A percentile compares a stretch with the other conserved stretches of the same genome.
These are phyloP conservation scores for Alternaria longipes DNA, from an alignment of 2,329 filamentous ascomycete genomes.

Conservation along the genomic window DNA sequence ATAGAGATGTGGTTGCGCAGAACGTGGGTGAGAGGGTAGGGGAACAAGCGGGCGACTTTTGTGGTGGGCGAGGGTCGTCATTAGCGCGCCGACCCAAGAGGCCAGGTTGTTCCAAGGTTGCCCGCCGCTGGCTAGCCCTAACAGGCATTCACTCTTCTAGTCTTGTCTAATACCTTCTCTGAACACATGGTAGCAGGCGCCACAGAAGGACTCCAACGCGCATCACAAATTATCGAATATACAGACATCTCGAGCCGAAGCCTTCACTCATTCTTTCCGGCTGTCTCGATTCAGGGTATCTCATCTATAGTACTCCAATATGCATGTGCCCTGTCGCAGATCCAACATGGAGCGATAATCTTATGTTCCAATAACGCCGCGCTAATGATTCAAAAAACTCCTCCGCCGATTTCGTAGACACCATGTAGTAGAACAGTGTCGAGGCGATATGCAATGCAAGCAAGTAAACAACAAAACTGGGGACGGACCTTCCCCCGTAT, in stretches of 20 bases:
- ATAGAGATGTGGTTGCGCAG: conserved; percentile 21
- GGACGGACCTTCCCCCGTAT: neutral
- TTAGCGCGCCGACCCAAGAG: conserved; percentile 31
- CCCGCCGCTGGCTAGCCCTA: conserved; percentile 28
- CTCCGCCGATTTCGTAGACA: conserved; percentile 5
- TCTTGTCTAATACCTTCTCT: conserved; percentile 39
- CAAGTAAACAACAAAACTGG: conserved; percentile 6
- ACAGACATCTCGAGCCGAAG: neutral
- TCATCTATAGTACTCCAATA: conserved; percentile 29
- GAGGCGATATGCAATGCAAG: conserved; percentile 6
- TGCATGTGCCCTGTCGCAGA: conserved; percentile 9
- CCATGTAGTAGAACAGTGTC: neutral
- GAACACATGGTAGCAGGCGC: conserved; percentile 24
- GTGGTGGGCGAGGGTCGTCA: conserved; percentile 31
- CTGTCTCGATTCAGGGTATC: conserved; percentile 30
- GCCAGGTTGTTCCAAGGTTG: conserved; percentile 34
- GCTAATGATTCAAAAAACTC: conserved; percentile 30
- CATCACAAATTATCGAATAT: neutral
- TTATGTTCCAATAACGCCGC: conserved; percentile 32
- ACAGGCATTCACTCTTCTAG: conserved; percentile 32
- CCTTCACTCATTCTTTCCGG: neutral
- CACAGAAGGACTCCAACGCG: neutral
- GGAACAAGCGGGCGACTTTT: conserved; percentile 30
- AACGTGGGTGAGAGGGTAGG: conserved; percentile 22
- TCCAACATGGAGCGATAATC: neutral